These are phyloP conservation scores for Pythium guiyangense DNA, from an alignment of 352 stramenopile genomes.

Conservation along the genomic window DNA sequence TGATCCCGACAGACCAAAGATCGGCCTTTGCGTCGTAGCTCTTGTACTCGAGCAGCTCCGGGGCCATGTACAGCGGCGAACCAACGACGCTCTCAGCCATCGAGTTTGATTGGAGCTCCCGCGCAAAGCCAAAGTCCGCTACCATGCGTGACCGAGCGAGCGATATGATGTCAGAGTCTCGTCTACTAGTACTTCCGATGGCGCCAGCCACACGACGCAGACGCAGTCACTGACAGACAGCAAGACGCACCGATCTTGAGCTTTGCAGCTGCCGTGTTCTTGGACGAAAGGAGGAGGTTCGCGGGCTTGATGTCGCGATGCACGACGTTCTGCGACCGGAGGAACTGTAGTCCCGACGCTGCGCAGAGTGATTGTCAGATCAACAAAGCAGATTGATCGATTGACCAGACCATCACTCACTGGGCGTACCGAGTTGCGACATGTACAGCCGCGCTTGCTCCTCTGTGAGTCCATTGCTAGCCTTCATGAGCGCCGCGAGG, in stretches of 20 bases:
- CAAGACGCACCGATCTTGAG: slow-evolving; percentile 60
- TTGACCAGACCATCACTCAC: neutral
- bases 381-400: neutral
- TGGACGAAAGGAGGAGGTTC: slow-evolving; percentile 68
- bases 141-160: too few relatives aligned
- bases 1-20: slow-evolving; percentile 78
- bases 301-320: slow-evolving; percentile 76
- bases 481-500: slow-evolving; percentile 70
- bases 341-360: slow-evolving; percentile 71
- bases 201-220: too few relatives aligned
- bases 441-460: slow-evolving; percentile 72
- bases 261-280: slow-evolving; percentile 57
- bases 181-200: too few relatives aligned
- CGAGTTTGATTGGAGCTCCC: slow-evolving; percentile 60
- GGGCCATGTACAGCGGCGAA: slow-evolving; percentile 77
- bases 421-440: slow-evolving; percentile 59
- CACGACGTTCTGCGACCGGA: slow-evolving; percentile 71
- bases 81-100: slow-evolving; percentile 79
- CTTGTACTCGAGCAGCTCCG: slow-evolving; percentile 80
- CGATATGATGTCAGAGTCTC: too few relatives aligned
- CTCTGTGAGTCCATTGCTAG: slow-evolving; percentile 47
- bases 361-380: neutral
- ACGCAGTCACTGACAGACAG: neutral
- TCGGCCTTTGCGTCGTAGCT: slow-evolving; percentile 82
- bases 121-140: slow-evolving; percentile 77